A percentile compares a stretch with the other conserved stretches of the same genome.
Evolutionary conservation across 1,284 basidiomycete species (phyloP).

Genomic region (Pseudozyma sp.): DNA sequence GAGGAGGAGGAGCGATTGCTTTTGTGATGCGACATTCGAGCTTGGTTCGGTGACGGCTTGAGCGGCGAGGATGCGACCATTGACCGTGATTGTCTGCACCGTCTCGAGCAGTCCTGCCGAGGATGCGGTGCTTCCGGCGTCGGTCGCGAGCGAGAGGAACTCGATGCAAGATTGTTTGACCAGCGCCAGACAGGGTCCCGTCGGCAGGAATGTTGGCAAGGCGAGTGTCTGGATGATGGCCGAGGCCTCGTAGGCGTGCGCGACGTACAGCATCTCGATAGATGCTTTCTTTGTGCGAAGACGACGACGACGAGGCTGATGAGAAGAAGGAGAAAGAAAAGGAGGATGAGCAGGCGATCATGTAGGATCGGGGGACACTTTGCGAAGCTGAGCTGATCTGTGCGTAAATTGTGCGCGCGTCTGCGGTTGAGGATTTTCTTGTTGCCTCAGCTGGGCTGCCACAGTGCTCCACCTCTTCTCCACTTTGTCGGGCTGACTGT

Average conservation of each 20-base stretch:
- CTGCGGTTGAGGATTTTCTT: too few species aligned
- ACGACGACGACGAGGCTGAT: not conserved
- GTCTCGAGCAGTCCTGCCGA: conserved; percentile 29
- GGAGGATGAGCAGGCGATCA: too few species aligned
- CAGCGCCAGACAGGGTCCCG: conserved; percentile 43
- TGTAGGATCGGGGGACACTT: too few species aligned
- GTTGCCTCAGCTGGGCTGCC: too few species aligned
- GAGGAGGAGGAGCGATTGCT: conserved; percentile 44
- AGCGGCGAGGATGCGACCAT: conserved; percentile 43
- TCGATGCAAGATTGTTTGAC: conserved; percentile 47
- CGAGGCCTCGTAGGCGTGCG: conserved; percentile 48
- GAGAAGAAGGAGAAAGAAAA: too few species aligned
- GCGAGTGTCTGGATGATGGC: conserved; percentile 35
- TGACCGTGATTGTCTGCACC: conserved; percentile 29
- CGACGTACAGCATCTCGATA: conserved; percentile 48
- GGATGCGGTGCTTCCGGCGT: not conserved
- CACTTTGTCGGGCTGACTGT: too few species aligned
- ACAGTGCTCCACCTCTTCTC: too few species aligned
- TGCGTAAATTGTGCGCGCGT: too few species aligned
- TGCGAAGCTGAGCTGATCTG: too few species aligned
- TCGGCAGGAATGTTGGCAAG: conserved; percentile 37
- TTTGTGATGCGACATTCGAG: conserved; percentile 3
- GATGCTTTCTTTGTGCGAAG: not conserved
- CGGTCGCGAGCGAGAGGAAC: conserved; percentile 34
- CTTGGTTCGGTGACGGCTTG: conserved; percentile 17